Evolutionary conservation across 2,329 filamentous ascomycete genomes (phyloP).

Genomic region (Madurella mycetomatis): DNA sequence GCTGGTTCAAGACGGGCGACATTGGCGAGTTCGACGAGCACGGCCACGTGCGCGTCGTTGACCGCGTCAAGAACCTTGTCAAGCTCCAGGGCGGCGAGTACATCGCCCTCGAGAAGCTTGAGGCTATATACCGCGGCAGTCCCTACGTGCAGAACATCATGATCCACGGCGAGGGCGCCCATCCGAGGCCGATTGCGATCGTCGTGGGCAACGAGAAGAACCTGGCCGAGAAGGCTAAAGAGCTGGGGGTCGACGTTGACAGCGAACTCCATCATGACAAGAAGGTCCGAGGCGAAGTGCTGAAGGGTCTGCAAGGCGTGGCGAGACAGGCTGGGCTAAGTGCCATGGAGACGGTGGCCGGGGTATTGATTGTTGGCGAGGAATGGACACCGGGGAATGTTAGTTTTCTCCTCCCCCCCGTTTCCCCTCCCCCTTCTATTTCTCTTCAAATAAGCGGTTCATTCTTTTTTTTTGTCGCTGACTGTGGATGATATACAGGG

Average conservation of each 20-base stretch:
- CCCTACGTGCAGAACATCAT: constrained; percentile 82
- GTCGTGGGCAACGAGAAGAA: constrained; percentile 65
- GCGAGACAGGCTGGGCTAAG: constrained; percentile 63
- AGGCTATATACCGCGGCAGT: constrained; percentile 80
- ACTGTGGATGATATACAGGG: constrained; percentile 37
- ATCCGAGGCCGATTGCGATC: constrained; percentile 76
- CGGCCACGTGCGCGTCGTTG: constrained; percentile 82
- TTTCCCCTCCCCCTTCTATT: neutral
- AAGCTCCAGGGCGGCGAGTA: constrained; percentile 96
- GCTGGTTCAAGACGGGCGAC: constrained; percentile 97
- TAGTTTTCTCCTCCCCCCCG: constrained; percentile 40
- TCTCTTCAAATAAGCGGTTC: constrained; percentile 5
- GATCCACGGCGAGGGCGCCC: constrained; percentile 71
- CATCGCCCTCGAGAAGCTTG: constrained; percentile 92
- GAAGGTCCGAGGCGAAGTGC: constrained; percentile 57
- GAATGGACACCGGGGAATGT: constrained; percentile 86
- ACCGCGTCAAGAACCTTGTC: constrained; percentile 97
- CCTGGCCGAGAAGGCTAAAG: constrained; percentile 55
- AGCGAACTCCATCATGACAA: constrained; percentile 59
- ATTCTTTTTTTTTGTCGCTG: neutral
- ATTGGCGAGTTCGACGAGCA: constrained; percentile 82
- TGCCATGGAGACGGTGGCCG: constrained; percentile 69
- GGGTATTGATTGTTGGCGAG: constrained; percentile 74
- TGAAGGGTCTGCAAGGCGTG: constrained; percentile 63
- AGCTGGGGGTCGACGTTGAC: constrained; percentile 59